Percentiles rank a stretch among this genome's conserved stretches.
These are phyloP conservation scores for Penicillium paxilli DNA, from an alignment of 495 filamentous ascomycete genomes.

Conservation along the genomic window DNA sequence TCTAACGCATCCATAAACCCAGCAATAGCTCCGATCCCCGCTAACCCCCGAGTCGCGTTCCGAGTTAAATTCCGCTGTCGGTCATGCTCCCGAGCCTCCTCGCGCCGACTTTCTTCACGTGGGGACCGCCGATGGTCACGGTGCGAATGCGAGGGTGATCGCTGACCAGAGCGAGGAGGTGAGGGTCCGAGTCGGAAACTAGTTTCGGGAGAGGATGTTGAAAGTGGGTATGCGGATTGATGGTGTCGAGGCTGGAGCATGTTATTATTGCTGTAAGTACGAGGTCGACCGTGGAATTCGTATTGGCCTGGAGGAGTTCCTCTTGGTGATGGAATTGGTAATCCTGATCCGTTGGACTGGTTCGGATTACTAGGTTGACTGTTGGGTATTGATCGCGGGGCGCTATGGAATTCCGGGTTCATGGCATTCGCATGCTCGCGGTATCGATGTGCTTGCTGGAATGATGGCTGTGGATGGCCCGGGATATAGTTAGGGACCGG, in stretches of 20 bases:
- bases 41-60: conserved; percentile 40
- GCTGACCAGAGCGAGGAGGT: conserved; percentile 17
- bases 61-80: conserved; percentile 27
- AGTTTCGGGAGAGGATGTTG: conserved; percentile 22
- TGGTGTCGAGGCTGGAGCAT: conserved; percentile 16
- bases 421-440: no score
- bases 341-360: conserved; percentile 9
- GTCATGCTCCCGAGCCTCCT: conserved; percentile 23
- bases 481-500: not conserved
- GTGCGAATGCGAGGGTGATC: conserved; percentile 20
- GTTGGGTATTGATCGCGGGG: conserved; percentile 19
- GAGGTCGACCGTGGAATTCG: conserved; percentile 14
- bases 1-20: conserved; percentile 47
- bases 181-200: conserved; percentile 14
- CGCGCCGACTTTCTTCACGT: conserved; percentile 16
- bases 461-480: not conserved
- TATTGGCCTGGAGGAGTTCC: conserved; percentile 17
- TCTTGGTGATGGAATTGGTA: conserved; percentile 13
- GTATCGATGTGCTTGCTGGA: conserved; percentile 11
- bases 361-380: conserved; percentile 8
- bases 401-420: conserved; percentile 3
- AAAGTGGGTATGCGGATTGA: conserved; percentile 22
- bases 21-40: conserved; percentile 43
- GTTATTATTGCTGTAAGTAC: conserved; percentile 11
- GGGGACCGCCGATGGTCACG: conserved; percentile 8